Evolutionary conservation across 768 basidiomycete genomes (phyloP).

Genomic region (Xerocomellus chrysenteron): DNA sequence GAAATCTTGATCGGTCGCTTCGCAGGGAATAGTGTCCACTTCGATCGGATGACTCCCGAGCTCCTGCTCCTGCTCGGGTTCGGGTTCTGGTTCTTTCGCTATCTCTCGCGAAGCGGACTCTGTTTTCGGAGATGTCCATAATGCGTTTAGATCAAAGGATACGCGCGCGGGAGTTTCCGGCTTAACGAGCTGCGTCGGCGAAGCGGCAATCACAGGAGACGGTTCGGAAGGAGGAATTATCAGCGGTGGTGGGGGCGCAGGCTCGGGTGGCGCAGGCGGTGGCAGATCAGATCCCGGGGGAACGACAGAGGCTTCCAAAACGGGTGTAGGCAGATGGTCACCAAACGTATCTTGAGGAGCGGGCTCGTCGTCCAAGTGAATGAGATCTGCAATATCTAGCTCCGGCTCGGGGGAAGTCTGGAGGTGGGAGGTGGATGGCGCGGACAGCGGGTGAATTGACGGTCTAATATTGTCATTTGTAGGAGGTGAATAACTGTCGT

Average conservation of each 20-base stretch:
- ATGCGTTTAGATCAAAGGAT: constrained; percentile 70
- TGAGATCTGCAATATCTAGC: constrained; percentile 70
- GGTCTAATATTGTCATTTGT: constrained; percentile 27
- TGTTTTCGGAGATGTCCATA: constrained; percentile 61
- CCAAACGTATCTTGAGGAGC: constrained; percentile 33
- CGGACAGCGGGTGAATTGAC: constrained; percentile 36
- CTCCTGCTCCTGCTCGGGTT: constrained; percentile 30
- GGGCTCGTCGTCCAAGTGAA: constrained; percentile 72
- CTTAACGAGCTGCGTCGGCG: constrained; percentile 30
- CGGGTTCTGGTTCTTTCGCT: constrained; percentile 27
- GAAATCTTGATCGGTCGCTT: constrained; percentile 77
- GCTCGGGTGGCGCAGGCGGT: constrained; percentile 12
- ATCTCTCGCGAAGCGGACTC: constrained; percentile 24
- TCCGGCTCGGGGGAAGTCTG: constrained; percentile 51
- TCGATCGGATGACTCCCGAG: constrained; percentile 48
- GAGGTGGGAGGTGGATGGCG: constrained; percentile 41
- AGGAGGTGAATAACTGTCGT: constrained; percentile 27
- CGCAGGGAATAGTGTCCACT: constrained; percentile 35
- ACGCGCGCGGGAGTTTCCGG: constrained; percentile 45
- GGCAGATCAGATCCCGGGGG: constrained; percentile 7
- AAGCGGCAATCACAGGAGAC: constrained; percentile 26
- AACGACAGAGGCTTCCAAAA: constrained; percentile 13
- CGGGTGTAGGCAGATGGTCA: constrained; percentile 18
- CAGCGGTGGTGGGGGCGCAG: constrained; percentile 33
- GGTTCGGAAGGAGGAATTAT: constrained; percentile 43